Base-by-base conservation (phyloP, 1,284 basidiomycete species). In the Rhodotorula sp. region DNA sequence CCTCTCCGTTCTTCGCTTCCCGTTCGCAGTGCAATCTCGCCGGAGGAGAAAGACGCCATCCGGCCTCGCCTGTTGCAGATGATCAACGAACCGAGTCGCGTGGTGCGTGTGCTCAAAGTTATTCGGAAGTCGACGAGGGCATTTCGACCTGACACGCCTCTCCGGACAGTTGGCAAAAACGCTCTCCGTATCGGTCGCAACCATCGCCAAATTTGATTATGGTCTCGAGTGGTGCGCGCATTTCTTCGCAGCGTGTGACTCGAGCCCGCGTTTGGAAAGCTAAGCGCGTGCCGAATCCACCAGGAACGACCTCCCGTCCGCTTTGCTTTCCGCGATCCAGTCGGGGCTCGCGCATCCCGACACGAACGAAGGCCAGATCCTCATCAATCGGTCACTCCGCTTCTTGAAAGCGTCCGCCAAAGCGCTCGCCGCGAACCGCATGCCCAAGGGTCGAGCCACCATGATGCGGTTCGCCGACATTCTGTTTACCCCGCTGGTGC, bases 121-220 rank as follows among this genome's bases (percentile, higher is more conserved):
- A 44, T 6, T 18, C 1, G 24, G 37, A 42, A 42, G 37, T 12
- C 54, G 29, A 20, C 33, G 18, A 51, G 22, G 49, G 49, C 49
- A 51, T 24, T 49, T 24, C 48, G 48, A 49, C 22, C 6, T 49
- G 20, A 49, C 53, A 26, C 26, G 12, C 6, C 17, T 14, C 1
- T 8, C 15, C 3, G 44, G 22, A 18, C 64, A 78, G 77, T 68
- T 77, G 42, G 76, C 77, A 0, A 75, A 74, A 17, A 74, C 68
- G 18, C 55, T 78, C 24, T 73, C 77, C 0, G 62, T 75, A n/a
- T 75, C 74, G 37, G 69, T 78, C 17, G 77, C 70, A 29, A 76
- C 74, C 59, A 68, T 78, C 44, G 77, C 76, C 8, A 63, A 77
- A 1, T 33, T 70, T 12, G 77, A 78, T 44, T 78, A 77, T 30